Percentiles rank a stretch among this genome's conserved stretches.
Evolutionary conservation across 2,329 filamentous ascomycete species (phyloP).

Genomic region (Pezicula rhizophila): DNA sequence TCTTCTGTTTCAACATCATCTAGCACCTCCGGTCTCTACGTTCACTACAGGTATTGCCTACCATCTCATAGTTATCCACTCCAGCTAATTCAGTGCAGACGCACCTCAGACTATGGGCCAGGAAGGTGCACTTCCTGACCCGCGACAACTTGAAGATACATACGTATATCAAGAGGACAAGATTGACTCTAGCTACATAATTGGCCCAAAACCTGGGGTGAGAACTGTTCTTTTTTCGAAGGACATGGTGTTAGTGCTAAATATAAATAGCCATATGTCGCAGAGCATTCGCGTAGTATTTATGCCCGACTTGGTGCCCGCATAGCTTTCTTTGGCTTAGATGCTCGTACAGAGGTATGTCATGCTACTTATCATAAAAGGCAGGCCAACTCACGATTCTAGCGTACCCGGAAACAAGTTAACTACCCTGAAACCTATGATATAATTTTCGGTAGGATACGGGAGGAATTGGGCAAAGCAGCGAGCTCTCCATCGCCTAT

Average conservation of each 20-base stretch:
- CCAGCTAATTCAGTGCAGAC: constrained; percentile 24
- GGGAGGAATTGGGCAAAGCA: constrained; percentile 60
- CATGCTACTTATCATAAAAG: constrained; percentile 31
- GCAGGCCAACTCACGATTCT: background rate
- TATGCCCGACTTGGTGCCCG: constrained; percentile 78
- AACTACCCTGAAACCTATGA: constrained; percentile 93
- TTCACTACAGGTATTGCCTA: constrained; percentile 67
- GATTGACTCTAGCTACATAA: constrained; percentile 60
- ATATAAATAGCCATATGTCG: constrained; percentile 68
- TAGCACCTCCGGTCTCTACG: constrained; percentile 77
- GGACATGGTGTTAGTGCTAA: background rate
- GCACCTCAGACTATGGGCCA: constrained; percentile 52
- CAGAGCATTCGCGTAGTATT: constrained; percentile 78
- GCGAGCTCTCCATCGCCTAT: constrained; percentile 66
- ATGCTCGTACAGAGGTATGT: constrained; percentile 73
- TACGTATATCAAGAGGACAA: constrained; percentile 59
- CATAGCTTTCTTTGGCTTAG: constrained; percentile 80
- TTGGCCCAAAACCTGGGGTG: constrained; percentile 54
- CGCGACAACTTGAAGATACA: constrained; percentile 65
- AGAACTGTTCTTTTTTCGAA: constrained; percentile 1
- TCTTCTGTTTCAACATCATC: constrained; percentile 92
- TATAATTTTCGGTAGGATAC: constrained; percentile 70
- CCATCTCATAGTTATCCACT: constrained; percentile 5
- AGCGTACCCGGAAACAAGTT: constrained; percentile 83
- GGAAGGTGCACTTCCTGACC: constrained; percentile 55